These are phyloP conservation scores for Apiotrichum sp. DNA, from an alignment of 1,284 basidiomycete species.

Conservation along the genomic window DNA sequence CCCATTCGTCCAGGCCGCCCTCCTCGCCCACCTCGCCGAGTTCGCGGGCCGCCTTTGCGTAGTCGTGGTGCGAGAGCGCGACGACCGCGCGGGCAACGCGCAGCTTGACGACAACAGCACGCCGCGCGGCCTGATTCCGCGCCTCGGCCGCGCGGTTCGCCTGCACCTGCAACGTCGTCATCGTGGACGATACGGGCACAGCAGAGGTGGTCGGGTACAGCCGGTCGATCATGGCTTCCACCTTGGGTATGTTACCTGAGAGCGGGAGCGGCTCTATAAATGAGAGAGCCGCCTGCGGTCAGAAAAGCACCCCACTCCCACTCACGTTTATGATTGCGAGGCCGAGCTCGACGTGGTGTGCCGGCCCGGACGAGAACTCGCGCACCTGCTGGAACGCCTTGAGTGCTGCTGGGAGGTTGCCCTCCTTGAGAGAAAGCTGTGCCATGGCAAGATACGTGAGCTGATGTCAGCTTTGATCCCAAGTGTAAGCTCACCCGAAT, in stretches of 20 bases:
- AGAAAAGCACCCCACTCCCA: not conserved
- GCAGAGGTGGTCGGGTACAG: slow-evolving; percentile 23
- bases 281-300: slow-evolving; percentile 23
- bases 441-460: slow-evolving; percentile 40
- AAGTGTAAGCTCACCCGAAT: slow-evolving; percentile 31
- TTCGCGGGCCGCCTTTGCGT: slow-evolving; percentile 25
- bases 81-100: slow-evolving; percentile 31
- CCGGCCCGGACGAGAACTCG: slow-evolving; percentile 32
- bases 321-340: slow-evolving; percentile 26
- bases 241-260: slow-evolving; percentile 34
- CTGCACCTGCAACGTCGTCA: slow-evolving; percentile 32
- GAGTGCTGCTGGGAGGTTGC: slow-evolving; percentile 23
- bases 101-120: slow-evolving; percentile 25
- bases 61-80: slow-evolving; percentile 22
- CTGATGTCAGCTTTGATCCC: slow-evolving; percentile 17
- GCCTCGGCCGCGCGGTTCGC: slow-evolving; percentile 25
- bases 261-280: slow-evolving; percentile 32
- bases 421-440: slow-evolving; percentile 31
- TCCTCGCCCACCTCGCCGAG: slow-evolving; percentile 30
- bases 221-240: slow-evolving; percentile 35
- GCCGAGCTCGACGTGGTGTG: slow-evolving; percentile 37
- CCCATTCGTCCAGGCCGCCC: slow-evolving; percentile 38
- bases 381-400: slow-evolving; percentile 27
- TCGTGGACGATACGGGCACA: slow-evolving; percentile 15
- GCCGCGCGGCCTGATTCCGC: slow-evolving; percentile 17